Base-by-base conservation (phyloP, 2,329 filamentous ascomycete species). In the Neoascochyta sp. region DNA sequence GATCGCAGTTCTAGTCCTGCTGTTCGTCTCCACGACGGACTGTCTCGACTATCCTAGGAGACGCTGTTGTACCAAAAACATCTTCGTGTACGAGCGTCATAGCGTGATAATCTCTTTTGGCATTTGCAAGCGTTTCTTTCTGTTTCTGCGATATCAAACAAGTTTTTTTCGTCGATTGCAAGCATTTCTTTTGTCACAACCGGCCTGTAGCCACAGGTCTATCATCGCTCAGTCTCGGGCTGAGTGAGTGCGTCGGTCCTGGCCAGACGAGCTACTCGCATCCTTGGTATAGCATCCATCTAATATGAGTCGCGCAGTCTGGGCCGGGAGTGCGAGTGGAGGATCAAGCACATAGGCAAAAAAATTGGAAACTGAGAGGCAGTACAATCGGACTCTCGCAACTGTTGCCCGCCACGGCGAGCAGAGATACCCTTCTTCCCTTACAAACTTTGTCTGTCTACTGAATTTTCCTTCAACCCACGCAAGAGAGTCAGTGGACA, bases 11-110 rank as follows among this genome's bases (percentile, higher is more conserved):
- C 39, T 38, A 38, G 38, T 36, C 27, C 32, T 26, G 31, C 32
- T 26, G 31, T 40, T 33, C 37, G 36, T 51, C 11, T 21, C 24
- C 41, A 30, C 33, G 30, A 27, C 31, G 34, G 36, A 38, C 36
- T 34, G 36, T 37, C 33, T 32, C 27, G 29, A 29, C 32, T 39
- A 36, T 40, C 37, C 36, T 24, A 37, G 27, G 21, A 27, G 32
- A 35, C 43, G 34, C 45, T 53, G 47, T 56, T 62, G 57, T 62
- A 63, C 48, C 52, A 62, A 62, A 52, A 50, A 53, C n/a, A 43
- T 43, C 40, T 47, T 33, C 43, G 43, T 61, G 52, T 58, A 57
- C 52, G 56, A 62, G 57, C 59, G 50, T 62, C 56, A 61, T 62
- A 60, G 55, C 59, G 49, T 60, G 57, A 49, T 52, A 46, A 49